A percentile compares a stretch with the other conserved stretches of the same genome.
Conservation (phyloP, 148 eudicot genomes). For the Rhododendron kiyosumense region DNA sequence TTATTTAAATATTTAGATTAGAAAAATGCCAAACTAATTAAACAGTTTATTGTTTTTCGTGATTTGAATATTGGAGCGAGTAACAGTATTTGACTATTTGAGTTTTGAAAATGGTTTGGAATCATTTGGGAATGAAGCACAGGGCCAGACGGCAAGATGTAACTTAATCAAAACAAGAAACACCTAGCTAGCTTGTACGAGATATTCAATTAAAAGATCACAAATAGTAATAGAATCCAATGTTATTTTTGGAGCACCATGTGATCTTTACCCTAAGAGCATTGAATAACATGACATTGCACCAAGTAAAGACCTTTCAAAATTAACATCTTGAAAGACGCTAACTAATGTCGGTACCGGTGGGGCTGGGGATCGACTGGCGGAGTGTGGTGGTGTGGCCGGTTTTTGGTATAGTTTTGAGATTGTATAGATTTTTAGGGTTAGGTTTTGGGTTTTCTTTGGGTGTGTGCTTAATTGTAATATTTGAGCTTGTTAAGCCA, state of each 20-base stretch:
- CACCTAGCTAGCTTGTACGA: neutral
- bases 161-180: neutral
- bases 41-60: neutral
- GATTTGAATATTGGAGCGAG: neutral
- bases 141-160: neutral
- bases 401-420: no score
- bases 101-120: conserved; percentile 6
- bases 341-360: neutral
- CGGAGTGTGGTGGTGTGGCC: no score
- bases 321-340: neutral
- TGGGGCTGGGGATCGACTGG: no score
- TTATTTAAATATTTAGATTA: neutral
- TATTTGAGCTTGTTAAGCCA: no score
- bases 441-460: no score
- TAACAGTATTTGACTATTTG: neutral
- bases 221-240: neutral
- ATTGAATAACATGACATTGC: neutral
- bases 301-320: neutral
- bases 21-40: neutral
- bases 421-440: no score
- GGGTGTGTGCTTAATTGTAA: no score
- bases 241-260: neutral
- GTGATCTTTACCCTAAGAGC: neutral
- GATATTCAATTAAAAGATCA: neutral
- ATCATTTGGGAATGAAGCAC: neutral